A percentile compares a stretch with the other conserved stretches of the same genome.
Evolutionary conservation across 2,329 filamentous ascomycete species (phyloP).

Genomic region (Stromatinia cepivora): DNA sequence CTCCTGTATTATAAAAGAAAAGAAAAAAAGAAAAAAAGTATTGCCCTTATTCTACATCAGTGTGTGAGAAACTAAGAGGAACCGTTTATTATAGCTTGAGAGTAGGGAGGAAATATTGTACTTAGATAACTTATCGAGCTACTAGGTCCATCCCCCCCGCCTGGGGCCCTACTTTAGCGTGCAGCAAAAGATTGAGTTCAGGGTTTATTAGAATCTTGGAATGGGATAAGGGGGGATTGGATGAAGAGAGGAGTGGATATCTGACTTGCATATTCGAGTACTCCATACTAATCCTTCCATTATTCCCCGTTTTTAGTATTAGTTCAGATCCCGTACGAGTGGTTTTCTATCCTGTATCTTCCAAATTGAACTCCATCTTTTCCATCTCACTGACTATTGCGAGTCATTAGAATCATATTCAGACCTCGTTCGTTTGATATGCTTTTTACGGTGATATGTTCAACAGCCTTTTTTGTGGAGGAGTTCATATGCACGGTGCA

Average conservation of each 20-base stretch:
- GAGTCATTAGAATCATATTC: background rate
- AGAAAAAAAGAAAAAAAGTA: background rate
- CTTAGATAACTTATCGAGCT: constrained; percentile 7
- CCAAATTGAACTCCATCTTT: background rate
- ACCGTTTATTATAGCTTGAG: background rate
- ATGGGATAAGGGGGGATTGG: background rate
- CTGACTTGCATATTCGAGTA: constrained; percentile 5
- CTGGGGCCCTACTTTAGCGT: background rate
- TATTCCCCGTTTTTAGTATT: background rate
- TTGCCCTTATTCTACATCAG: background rate
- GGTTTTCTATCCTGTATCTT: background rate
- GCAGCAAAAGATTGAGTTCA: background rate
- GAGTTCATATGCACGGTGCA: background rate
- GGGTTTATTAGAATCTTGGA: background rate
- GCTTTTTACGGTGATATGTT: background rate
- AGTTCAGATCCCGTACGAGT: background rate
- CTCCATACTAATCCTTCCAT: background rate
- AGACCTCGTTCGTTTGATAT: background rate
- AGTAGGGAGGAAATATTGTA: background rate
- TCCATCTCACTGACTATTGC: background rate
- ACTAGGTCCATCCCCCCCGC: background rate
- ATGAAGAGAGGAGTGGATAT: background rate
- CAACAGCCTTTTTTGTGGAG: background rate
- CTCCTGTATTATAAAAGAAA: background rate
- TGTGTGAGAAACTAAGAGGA: constrained; percentile 10